These are phyloP conservation scores for Saitozyma sp. DNA, from an alignment of 768 basidiomycete species.

Conservation along the genomic window DNA sequence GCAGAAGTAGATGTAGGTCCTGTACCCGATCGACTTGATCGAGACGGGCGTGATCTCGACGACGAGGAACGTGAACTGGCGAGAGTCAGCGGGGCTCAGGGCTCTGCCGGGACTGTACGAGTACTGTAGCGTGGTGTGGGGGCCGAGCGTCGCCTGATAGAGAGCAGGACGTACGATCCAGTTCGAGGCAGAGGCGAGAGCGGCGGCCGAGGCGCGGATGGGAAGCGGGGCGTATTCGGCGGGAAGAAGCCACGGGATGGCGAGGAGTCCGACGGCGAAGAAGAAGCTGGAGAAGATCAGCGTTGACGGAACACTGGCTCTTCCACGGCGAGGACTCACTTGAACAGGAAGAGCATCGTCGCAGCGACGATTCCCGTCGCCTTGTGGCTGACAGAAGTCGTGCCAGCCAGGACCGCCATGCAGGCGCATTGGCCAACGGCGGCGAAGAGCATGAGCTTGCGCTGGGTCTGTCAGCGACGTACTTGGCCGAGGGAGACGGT, in stretches of 20 bases:
- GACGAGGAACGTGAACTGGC: background rate
- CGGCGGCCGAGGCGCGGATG: background rate
- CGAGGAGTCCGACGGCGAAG: background rate
- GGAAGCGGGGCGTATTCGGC: background rate
- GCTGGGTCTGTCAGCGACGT: background rate
- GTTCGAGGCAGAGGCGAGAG: background rate
- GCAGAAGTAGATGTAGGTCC: background rate
- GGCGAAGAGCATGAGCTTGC: constrained; percentile 1
- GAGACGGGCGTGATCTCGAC: background rate
- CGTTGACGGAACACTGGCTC: too few relatives aligned
- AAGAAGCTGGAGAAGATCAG: background rate
- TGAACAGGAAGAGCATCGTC: constrained; percentile 1
- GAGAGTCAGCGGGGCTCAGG: too few relatives aligned
- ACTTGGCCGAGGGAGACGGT: too few relatives aligned
- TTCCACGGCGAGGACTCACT: too few relatives aligned
- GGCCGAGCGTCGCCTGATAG: too few relatives aligned
- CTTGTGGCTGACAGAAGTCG: background rate
- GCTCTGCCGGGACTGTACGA: too few relatives aligned
- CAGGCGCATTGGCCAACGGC: constrained; percentile 1
- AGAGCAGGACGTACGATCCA: background rate
- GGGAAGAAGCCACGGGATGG: background rate
- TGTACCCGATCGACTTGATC: background rate
- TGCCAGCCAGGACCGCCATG: constrained; percentile 1
- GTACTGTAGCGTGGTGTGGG: too few relatives aligned
- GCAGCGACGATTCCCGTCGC: background rate